Conservation (phyloP, 1,139 yeast species). For the Sugiyamaella castrensis region DNA sequence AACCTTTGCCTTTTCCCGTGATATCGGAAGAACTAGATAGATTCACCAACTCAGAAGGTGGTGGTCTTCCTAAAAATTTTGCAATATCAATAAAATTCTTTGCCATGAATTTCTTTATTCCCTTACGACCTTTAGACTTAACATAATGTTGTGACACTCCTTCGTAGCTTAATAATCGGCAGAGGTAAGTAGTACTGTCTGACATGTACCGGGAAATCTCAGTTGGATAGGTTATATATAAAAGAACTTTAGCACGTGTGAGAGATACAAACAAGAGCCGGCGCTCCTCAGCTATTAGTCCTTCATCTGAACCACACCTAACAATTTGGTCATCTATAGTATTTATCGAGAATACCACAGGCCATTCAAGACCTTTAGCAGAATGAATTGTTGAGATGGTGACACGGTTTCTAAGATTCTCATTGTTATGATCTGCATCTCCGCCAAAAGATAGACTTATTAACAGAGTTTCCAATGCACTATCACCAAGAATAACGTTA, state of each 20-base stretch:
- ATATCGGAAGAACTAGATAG: not conserved
- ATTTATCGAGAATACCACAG: conserved; percentile 66
- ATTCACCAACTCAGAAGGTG: not conserved
- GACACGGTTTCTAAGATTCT: conserved; percentile 28
- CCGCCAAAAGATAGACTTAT: conserved; percentile 58
- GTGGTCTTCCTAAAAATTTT: conserved; percentile 7
- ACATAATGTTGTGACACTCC: not conserved
- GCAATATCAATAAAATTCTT: conserved; percentile 2
- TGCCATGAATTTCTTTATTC: not conserved
- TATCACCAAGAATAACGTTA: not conserved
- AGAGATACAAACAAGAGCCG: conserved; percentile 84
- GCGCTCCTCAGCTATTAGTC: conserved; percentile 65
- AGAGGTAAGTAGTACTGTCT: not conserved
- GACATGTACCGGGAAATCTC: not conserved
- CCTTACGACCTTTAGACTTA: not conserved
- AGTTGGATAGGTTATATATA: conserved; percentile 35
- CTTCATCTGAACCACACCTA: conserved; percentile 25
- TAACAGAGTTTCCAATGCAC: conserved; percentile 51
- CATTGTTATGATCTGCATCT: conserved; percentile 23
- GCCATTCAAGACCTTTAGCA: conserved; percentile 95
- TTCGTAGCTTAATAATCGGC: not conserved
- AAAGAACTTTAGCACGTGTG: conserved; percentile 68
- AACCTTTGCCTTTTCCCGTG: no score
- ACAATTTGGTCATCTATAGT: conserved; percentile 39
- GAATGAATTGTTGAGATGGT: conserved; percentile 79